Percentiles rank a stretch among this genome's conserved stretches.
phyloP scores from a whole-genome alignment of 345 rosid genomes.

The Citrus reticulata region DNA sequence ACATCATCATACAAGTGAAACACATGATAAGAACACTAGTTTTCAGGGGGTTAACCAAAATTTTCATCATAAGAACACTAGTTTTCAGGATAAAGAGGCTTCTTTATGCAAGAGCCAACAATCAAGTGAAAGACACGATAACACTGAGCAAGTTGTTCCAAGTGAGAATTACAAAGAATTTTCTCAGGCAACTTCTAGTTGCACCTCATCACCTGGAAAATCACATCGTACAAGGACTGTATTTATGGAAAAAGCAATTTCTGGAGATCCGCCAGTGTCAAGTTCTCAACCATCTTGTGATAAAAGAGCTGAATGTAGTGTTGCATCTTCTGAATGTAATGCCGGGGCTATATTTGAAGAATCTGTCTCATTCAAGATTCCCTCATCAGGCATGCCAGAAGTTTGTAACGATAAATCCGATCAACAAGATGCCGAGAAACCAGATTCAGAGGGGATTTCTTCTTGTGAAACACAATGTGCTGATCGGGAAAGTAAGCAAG shows the following conservation, averaged over 20 bases:
- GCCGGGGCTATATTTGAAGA: slow-evolving; percentile 16
- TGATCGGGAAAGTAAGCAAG: slow-evolving; percentile 22
- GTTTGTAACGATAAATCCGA: slow-evolving; percentile 6
- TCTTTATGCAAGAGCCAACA: slow-evolving; percentile 4
- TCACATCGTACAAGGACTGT: slow-evolving; percentile 16
- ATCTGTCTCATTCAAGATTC: slow-evolving; percentile 12
- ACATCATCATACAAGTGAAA: background rate
- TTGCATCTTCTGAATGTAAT: slow-evolving; percentile 1
- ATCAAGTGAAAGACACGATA: slow-evolving; percentile 21
- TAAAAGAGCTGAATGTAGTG: slow-evolving; percentile 13
- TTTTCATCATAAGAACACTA: slow-evolving; percentile 6
- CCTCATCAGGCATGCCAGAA: slow-evolving; percentile 8
- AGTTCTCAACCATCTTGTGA: slow-evolving; percentile 12
- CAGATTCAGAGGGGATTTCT: slow-evolving; percentile 6
- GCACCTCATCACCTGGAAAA: slow-evolving; percentile 16
- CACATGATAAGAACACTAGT: background rate
- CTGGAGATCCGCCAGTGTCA: slow-evolving; percentile 7
- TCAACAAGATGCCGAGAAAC: background rate
- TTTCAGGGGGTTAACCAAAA: background rate
- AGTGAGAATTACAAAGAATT: slow-evolving; percentile 3
- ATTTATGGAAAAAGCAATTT: slow-evolving; percentile 7
- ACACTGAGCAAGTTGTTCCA: slow-evolving; percentile 19
- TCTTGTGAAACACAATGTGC: slow-evolving; percentile 10
- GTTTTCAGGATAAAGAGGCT: slow-evolving; percentile 14
- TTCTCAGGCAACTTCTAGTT: slow-evolving; percentile 2